Evolutionary conservation across 2,329 filamentous ascomycete species (phyloP), one percentile per base, ranked within the genome.

Genomic region (Dactylonectria estremocensis): DNA sequence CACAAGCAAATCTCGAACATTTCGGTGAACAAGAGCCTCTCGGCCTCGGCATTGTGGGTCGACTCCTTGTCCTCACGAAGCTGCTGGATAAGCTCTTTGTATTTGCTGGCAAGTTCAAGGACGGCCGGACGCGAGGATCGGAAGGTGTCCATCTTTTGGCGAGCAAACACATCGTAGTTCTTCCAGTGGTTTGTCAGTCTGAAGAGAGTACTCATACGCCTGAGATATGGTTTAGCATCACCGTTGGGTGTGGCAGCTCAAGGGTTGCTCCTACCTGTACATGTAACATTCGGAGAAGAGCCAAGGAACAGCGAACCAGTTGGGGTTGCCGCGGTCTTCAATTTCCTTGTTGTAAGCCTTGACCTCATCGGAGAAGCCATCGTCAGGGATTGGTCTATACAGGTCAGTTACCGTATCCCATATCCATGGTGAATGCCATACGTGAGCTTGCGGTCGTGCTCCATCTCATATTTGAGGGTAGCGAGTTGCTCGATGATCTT

Each of bases 1-100:
- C 95, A 98, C 2, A 98, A 88, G 79, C 95, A 98, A 74, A 98
- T 96, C 85, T 98, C 94, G 81, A 92, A 95, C 92, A 98, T 97
- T 79, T 98, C 95, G 24, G 87, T 87, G 83, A 98, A 98, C 28
- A 98, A 84, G 0, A 95, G 82, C 77, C 90, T 89, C 78, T 97
- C 93, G 0, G 93, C 91, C 63, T 92, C 89, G 33, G 89, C 87
- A 56, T 90, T 90, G 37, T 83, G 82, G 3, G 84, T 84, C 48
- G 86, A 83, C 55, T 85, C 82, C 72, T 88, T 87, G 62, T 85
- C 79, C 8, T 82, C 79, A 48, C 88, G 85, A 40, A 96, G 84
- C 78, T 95, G 89, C 43, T 85, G 83, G 50, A 94, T 86, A 3
- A 98, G 85, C 61, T 94, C 89, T 73, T 89, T 90, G 83, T 97